Evolutionary conservation across 2,329 filamentous ascomycete species (phyloP).

Genomic region (Sordariomycetes sp.): DNA sequence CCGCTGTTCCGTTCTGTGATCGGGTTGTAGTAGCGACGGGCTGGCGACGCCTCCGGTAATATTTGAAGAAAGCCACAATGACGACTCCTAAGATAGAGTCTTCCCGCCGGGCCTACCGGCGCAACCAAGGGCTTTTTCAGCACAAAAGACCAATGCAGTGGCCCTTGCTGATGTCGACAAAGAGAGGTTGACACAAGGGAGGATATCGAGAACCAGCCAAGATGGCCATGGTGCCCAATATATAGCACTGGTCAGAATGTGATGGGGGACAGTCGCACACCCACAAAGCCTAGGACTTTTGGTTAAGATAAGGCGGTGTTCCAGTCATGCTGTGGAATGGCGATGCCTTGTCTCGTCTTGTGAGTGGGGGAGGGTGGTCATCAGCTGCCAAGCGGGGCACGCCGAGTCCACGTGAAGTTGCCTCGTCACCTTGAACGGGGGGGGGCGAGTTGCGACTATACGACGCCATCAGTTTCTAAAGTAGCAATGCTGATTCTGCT

Average conservation of each 20-base stretch:
- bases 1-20: neutral
- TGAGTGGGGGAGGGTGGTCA: conserved; percentile 14
- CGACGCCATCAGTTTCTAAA: too few relatives aligned
- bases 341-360: too few relatives aligned
- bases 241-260: too few relatives aligned
- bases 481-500: too few relatives aligned
- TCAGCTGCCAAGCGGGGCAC: conserved; percentile 10
- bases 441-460: conserved; percentile 1
- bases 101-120: conserved; percentile 4
- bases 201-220: too few relatives aligned
- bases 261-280: too few relatives aligned
- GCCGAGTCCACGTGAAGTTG: conserved; percentile 12
- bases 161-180: too few relatives aligned
- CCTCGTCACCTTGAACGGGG: neutral
- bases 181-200: too few relatives aligned
- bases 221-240: too few relatives aligned
- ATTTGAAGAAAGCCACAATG: conserved; percentile 8
- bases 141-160: neutral
- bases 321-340: conserved; percentile 6
- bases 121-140: neutral
- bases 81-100: conserved; percentile 2
- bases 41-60: conserved; percentile 7
- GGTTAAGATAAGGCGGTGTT: conserved; percentile 1
- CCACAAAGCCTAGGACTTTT: too few relatives aligned
- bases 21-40: conserved; percentile 1